Evolutionary conservation across 768 basidiomycete species (phyloP).

Genomic region (Rhodosporidiobolus sp.): DNA sequence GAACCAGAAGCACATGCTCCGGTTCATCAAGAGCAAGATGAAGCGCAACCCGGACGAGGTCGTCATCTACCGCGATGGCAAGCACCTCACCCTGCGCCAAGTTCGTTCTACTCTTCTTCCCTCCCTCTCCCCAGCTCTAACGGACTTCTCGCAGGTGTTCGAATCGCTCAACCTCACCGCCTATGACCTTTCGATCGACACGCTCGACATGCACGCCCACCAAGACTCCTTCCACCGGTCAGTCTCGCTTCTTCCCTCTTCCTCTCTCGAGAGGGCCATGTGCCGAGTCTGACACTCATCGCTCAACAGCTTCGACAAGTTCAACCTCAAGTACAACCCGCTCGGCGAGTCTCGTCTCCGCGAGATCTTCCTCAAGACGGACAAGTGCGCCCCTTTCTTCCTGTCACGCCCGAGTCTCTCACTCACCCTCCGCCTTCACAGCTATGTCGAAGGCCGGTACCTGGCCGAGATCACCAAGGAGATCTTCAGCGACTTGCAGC

Average conservation of each 20-base stretch:
- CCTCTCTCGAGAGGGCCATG: background rate
- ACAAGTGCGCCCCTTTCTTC: conserved; percentile 57
- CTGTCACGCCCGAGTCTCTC: background rate
- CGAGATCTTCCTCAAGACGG: conserved; percentile 97
- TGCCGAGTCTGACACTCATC: background rate
- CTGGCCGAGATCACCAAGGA: conserved; percentile 93
- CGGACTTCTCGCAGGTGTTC: conserved; percentile 63
- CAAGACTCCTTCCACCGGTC: conserved; percentile 94
- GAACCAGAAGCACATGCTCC: conserved; percentile 97
- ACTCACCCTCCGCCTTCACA: background rate
- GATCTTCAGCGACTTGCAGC: conserved; percentile 94
- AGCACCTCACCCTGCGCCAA: conserved; percentile 77
- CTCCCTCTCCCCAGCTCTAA: too few species aligned
- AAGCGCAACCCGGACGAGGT: conserved; percentile 85
- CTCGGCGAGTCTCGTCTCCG: conserved; percentile 86
- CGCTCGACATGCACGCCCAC: conserved; percentile 98
- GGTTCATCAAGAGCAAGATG: conserved; percentile 99
- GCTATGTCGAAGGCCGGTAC: conserved; percentile 79
- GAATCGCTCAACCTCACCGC: conserved; percentile 89
- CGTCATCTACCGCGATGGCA: conserved; percentile 91
- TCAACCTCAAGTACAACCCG: conserved; percentile 64
- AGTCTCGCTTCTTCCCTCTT: conserved; percentile 52
- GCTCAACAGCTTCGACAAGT: conserved; percentile 48
- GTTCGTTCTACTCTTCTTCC: too few species aligned
- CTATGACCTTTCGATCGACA: conserved; percentile 97